Percentiles rank a stretch among this genome's conserved stretches.
Conservation (phyloP, 2,329 filamentous ascomycete species). For the Aureobasidium namibiae region DNA sequence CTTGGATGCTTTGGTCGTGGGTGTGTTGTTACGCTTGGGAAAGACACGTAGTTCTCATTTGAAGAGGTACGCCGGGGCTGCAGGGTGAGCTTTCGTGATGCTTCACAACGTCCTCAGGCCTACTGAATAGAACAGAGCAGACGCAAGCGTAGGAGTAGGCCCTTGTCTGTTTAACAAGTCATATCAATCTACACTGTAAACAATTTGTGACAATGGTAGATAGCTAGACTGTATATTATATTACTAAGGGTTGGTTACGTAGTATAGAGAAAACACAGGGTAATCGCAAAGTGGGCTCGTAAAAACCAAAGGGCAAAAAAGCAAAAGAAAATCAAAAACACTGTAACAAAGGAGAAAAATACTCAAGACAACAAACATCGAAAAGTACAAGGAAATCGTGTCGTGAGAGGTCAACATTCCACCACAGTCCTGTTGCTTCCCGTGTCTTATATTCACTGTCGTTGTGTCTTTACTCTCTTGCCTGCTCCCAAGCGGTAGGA, state of each 20-base stretch:
- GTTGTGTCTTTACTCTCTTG: not conserved
- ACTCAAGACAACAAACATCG: not conserved
- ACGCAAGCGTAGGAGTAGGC: no score
- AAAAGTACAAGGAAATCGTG: not conserved
- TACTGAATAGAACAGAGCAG: no score
- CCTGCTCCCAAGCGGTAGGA: constrained; percentile 5
- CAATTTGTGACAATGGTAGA: no score
- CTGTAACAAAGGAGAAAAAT: not conserved
- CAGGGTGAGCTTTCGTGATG: no score
- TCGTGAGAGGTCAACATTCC: not conserved
- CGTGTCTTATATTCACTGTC: not conserved
- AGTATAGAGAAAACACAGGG: not conserved
- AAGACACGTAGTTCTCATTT: no score
- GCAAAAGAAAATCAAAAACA: not conserved
- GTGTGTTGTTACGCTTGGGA: no score
- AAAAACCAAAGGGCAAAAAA: not conserved
- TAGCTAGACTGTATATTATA: not conserved
- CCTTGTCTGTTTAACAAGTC: no score
- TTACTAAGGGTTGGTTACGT: not conserved
- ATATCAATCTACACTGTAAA: no score
- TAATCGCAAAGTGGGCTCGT: not conserved
- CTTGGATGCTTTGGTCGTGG: no score
- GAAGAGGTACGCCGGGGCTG: no score
- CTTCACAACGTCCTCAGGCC: not conserved
- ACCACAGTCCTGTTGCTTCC: constrained; percentile 1